Percentiles rank a stretch among this genome's conserved stretches.
Conservation (phyloP, 2,329 filamentous ascomycete genomes). For the Pseudogymnoascus verrucosus region DNA sequence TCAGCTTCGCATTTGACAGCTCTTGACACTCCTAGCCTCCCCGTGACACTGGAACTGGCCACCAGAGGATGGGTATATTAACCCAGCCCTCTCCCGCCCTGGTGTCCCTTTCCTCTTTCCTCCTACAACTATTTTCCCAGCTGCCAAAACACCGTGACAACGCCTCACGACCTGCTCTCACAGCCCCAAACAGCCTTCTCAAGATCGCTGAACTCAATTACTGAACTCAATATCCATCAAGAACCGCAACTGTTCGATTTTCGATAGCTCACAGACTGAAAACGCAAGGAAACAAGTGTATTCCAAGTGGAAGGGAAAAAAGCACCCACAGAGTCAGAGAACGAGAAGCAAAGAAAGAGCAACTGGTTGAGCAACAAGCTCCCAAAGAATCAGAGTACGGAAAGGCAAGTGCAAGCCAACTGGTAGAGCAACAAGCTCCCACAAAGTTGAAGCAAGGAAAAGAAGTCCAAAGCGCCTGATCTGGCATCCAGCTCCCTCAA, state of each 20-base stretch:
- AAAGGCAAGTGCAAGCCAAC: not conserved
- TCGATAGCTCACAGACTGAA: not conserved
- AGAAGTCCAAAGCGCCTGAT: not conserved
- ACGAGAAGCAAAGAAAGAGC: not conserved
- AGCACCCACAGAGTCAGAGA: not conserved
- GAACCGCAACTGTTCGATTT: not conserved
- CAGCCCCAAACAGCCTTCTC: not conserved
- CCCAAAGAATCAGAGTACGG: too few relatives aligned
- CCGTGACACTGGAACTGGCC: not conserved
- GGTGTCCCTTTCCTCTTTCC: not conserved
- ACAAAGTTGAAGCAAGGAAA: not conserved
- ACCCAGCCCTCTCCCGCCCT: not conserved
- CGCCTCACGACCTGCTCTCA: not conserved
- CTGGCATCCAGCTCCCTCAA: not conserved
- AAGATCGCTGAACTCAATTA: not conserved
- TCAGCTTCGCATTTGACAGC: not conserved
- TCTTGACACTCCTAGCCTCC: not conserved
- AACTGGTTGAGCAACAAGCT: too few relatives aligned
- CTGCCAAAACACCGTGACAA: not conserved
- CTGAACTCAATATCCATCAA: not conserved
- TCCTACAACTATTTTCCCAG: not conserved
- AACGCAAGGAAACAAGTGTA: not conserved
- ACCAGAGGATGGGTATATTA: not conserved
- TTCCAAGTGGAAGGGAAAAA: not conserved
- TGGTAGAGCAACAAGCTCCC: not conserved